Evolutionary conservation across 495 filamentous ascomycete genomes (phyloP), one percentile per base, ranked within the genome.

Genomic region (Tetracladium setigerum): DNA sequence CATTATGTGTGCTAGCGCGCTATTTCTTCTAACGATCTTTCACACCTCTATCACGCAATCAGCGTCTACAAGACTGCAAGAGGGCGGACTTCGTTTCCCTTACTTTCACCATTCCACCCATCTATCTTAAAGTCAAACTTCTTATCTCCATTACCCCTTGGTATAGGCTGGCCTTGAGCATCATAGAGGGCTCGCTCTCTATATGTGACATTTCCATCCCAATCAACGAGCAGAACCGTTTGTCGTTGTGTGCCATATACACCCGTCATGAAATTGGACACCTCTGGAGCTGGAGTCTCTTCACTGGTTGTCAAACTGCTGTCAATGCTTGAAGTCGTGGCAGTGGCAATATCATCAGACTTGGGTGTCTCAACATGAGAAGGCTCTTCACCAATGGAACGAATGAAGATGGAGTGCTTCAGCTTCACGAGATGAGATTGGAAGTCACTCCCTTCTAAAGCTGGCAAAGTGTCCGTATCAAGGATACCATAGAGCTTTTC

Each of bases 191-290:
- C 85, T 44, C 94, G 77, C 66, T 98, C 92, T 47, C 82, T 74
- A 58, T 86, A 96, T 11, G 79, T 82, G 35, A 94, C 78, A 41
- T 81, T 77, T 12, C 90, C 91, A 15, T 82, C 69, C 59, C 74
- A 75, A 51, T 81, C 79, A 19, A 95, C 82, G 14, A 97, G 71
- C 18, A 97, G 68, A 11, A 97, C 69, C 0, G 88, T 95, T 70
- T 98, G 91, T 53, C 87, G 81, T 62, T 95, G 87, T 1, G 92
- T 98, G n/a, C 92, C 92, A 66, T 98, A 97, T 12, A 78, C 63
- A 10, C 82, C 81, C 14, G 70, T 73, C 57, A 74, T 69, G 36
- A 70, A 71, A 17, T 68, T 67, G 12, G 60, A 58, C 15, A 50
- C 53, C 5, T 59, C 54, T 11, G 54, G 49, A 46, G 61, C 60